Percentiles rank a stretch among this genome's conserved stretches.
Evolutionary conservation across 148 eudicot species (phyloP).

Genomic region (Rhododendron ferrugineum): DNA sequence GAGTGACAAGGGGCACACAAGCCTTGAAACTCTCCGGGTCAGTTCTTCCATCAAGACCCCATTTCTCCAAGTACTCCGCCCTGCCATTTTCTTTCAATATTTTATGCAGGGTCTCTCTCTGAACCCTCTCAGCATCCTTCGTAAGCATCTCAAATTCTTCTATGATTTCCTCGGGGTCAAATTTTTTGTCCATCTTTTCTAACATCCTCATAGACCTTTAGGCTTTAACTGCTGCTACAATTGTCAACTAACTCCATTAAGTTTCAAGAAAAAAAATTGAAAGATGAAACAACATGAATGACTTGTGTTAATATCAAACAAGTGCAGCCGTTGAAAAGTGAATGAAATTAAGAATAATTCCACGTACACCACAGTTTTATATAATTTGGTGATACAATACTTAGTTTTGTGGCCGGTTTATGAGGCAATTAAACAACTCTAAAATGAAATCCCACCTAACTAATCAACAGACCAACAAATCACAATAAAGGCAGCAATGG

Average conservation of each 20-base stretch:
- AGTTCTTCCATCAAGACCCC: slow-evolving; percentile 50
- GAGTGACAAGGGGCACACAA: slow-evolving; percentile 66
- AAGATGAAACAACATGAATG: not conserved
- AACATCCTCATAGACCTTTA: slow-evolving; percentile 16
- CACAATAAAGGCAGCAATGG: not conserved
- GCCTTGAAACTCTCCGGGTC: slow-evolving; percentile 62
- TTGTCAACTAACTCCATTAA: not conserved
- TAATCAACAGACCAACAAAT: not conserved
- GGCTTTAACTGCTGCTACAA: slow-evolving; percentile 5
- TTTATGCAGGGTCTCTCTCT: slow-evolving; percentile 34
- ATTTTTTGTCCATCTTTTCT: slow-evolving; percentile 24
- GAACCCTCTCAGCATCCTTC: slow-evolving; percentile 41
- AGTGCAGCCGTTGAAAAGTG: not conserved
- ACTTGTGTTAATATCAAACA: not conserved
- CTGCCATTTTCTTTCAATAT: slow-evolving; percentile 39
- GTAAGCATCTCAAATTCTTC: slow-evolving; percentile 44
- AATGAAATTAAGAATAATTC: not conserved
- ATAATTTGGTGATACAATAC: not conserved
- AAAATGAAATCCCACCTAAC: not conserved
- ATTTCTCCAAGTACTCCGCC: slow-evolving; percentile 36
- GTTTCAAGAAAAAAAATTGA: not conserved
- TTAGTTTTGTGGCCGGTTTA: not conserved
- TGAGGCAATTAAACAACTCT: not conserved
- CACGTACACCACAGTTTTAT: not conserved
- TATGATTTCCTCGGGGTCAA: slow-evolving; percentile 29